phyloP scores from a whole-genome alignment of 768 basidiomycete genomes.

The Leccinum boreale region DNA sequence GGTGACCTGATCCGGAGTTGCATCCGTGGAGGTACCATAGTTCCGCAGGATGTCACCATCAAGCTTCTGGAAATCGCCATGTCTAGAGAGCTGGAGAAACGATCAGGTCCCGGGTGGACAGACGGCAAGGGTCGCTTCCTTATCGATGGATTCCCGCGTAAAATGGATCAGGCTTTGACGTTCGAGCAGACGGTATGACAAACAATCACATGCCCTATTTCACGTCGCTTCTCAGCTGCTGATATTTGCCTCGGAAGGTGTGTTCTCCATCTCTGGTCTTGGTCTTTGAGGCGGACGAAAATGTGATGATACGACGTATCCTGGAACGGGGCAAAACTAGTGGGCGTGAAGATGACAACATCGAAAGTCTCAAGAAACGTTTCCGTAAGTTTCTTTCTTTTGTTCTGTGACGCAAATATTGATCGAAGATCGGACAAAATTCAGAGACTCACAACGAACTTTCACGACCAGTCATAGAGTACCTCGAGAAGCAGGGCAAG shows the following conservation, averaged over 20 bases:
- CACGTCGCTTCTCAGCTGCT: background rate
- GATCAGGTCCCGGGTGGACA: conserved; percentile 55
- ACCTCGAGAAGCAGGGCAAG: conserved; percentile 65
- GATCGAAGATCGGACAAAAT: background rate
- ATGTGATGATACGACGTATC: conserved; percentile 82
- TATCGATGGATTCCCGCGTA: conserved; percentile 95
- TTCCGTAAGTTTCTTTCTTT: conserved; percentile 58
- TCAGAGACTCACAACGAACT: conserved; percentile 81
- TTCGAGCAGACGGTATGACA: conserved; percentile 79
- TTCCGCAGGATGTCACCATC: conserved; percentile 95
- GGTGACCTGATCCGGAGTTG: conserved; percentile 82
- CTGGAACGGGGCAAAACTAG: conserved; percentile 90
- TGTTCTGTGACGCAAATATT: background rate
- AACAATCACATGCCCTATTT: background rate
- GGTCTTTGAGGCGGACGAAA: conserved; percentile 84
- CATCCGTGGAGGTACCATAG: conserved; percentile 90
- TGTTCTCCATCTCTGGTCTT: conserved; percentile 78
- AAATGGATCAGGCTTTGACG: conserved; percentile 95
- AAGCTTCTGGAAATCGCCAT: conserved; percentile 95
- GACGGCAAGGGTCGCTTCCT: conserved; percentile 81
- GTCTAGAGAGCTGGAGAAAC: conserved; percentile 51
- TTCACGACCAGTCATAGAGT: conserved; percentile 90
- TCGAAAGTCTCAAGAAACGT: conserved; percentile 92
- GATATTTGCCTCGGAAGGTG: conserved; percentile 46
- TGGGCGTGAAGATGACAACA: conserved; percentile 94